phyloP scores from a whole-genome alignment of 2,329 filamentous ascomycete species.

The Apiospora koreana region DNA sequence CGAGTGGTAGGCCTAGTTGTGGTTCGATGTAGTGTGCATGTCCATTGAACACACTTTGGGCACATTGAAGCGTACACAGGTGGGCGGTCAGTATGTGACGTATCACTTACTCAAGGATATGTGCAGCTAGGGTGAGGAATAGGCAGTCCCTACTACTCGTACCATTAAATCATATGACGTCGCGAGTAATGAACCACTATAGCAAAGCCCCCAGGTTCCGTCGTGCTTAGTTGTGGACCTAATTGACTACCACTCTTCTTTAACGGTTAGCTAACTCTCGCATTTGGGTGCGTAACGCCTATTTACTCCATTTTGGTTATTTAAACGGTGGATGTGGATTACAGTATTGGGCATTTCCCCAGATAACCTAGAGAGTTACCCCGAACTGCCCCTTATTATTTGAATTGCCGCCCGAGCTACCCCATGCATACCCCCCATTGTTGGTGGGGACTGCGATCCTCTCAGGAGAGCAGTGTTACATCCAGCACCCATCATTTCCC shows the following conservation, averaged over 20 bases:
- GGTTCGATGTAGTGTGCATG: too few relatives aligned
- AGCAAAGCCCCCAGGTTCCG: not conserved
- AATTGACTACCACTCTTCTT: not conserved
- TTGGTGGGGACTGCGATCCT: not conserved
- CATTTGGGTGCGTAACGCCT: not conserved
- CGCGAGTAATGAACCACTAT: not conserved
- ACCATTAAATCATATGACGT: not conserved
- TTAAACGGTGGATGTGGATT: not conserved
- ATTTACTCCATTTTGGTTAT: not conserved
- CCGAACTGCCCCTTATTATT: not conserved
- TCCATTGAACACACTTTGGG: too few relatives aligned
- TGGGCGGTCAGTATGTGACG: not conserved
- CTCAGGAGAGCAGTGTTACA: not conserved
- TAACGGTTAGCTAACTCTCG: not conserved
- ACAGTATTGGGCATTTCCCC: not conserved
- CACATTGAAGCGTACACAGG: too few relatives aligned
- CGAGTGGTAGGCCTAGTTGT: too few relatives aligned
- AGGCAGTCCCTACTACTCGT: not conserved
- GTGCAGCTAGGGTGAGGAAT: not conserved
- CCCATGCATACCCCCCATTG: not conserved
- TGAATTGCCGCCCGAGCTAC: not conserved
- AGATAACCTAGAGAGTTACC: not conserved
- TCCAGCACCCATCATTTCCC: not conserved
- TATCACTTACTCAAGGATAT: not conserved
- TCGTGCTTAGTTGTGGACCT: too few relatives aligned